phyloP scores from a whole-genome alignment of 2,329 filamentous ascomycete species.

The Aspergillus sp. region DNA sequence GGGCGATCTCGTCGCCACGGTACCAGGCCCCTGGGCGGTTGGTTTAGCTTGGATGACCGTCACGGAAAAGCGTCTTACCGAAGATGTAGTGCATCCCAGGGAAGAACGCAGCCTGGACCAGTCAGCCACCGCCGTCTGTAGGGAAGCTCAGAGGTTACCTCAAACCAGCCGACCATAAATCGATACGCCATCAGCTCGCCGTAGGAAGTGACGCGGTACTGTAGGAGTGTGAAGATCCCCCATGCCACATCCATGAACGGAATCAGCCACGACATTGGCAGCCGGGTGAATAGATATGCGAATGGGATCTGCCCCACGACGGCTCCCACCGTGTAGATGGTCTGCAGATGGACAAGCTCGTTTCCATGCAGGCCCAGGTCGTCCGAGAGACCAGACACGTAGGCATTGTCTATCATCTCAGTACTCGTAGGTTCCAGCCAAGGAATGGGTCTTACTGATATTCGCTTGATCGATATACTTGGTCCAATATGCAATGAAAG shows the following conservation, averaged over 20 bases:
- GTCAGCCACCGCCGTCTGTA: background rate
- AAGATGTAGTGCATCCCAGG: constrained; percentile 37
- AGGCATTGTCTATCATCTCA: constrained; percentile 50
- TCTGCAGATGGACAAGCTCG: constrained; percentile 56
- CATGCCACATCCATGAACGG: constrained; percentile 54
- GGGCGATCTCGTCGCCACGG: constrained; percentile 46
- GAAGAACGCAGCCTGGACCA: constrained; percentile 35
- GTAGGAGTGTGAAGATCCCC: constrained; percentile 58
- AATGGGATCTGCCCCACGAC: constrained; percentile 54
- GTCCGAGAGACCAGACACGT: constrained; percentile 55
- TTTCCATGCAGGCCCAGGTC: constrained; percentile 53
- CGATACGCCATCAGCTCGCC: constrained; percentile 54
- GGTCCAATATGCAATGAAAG: constrained; percentile 56
- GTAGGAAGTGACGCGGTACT: constrained; percentile 51
- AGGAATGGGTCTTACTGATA: constrained; percentile 41
- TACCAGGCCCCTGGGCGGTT: constrained; percentile 45
- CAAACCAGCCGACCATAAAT: constrained; percentile 56
- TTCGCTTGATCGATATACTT: constrained; percentile 59
- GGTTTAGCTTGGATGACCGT: background rate
- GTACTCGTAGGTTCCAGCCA: background rate
- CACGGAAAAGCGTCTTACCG: constrained; percentile 19
- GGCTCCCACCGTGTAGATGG: constrained; percentile 52
- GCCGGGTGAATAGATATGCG: constrained; percentile 49
- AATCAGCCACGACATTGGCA: constrained; percentile 51
- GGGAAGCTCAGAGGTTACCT: constrained; percentile 29